A percentile compares a stretch with the other conserved stretches of the same genome.
Evolutionary conservation across 768 basidiomycete species (phyloP).

Genomic region (Amanita exitialis): DNA sequence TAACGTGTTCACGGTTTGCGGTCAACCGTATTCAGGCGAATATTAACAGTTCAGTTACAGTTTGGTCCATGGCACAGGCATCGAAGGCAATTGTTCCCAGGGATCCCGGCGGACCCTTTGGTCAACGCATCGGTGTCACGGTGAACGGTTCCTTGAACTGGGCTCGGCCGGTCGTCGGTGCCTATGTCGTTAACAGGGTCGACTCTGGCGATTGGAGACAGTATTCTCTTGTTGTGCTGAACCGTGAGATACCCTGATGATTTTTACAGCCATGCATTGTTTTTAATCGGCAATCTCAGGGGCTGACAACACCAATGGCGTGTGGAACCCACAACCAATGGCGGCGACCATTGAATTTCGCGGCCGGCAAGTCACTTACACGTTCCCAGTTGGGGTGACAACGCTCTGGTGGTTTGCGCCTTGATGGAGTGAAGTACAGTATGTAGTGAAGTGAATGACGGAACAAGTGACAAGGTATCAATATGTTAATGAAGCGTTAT

Average conservation of each 20-base stretch:
- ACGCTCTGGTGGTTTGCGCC: slow-evolving; percentile 41
- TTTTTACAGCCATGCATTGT: neutral
- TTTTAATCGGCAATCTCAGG: slow-evolving; percentile 15
- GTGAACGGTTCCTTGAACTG: slow-evolving; percentile 46
- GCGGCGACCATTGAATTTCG: slow-evolving; percentile 53
- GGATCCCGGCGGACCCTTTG: slow-evolving; percentile 58
- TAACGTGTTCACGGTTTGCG: slow-evolving; percentile 19
- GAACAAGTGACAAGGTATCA: too few relatives aligned
- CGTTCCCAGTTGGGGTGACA: slow-evolving; percentile 69
- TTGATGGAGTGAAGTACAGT: neutral
- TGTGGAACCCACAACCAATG: slow-evolving; percentile 51
- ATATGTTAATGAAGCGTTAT: too few relatives aligned
- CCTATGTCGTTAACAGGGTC: slow-evolving; percentile 50
- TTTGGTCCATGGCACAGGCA: slow-evolving; percentile 67
- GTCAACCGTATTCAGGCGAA: neutral
- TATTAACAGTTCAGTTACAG: slow-evolving; percentile 23
- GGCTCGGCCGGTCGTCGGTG: slow-evolving; percentile 53
- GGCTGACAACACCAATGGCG: slow-evolving; percentile 38
- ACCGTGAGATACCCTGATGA: slow-evolving; percentile 32
- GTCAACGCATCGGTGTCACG: slow-evolving; percentile 54
- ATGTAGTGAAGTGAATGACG: too few relatives aligned
- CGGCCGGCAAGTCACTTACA: slow-evolving; percentile 58
- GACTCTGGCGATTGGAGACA: slow-evolving; percentile 46
- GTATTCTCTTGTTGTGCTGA: slow-evolving; percentile 67
- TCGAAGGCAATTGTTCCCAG: slow-evolving; percentile 66